phyloP scores from a whole-genome alignment of 306 rosid genomes.

The Trifolium fragiferum region DNA sequence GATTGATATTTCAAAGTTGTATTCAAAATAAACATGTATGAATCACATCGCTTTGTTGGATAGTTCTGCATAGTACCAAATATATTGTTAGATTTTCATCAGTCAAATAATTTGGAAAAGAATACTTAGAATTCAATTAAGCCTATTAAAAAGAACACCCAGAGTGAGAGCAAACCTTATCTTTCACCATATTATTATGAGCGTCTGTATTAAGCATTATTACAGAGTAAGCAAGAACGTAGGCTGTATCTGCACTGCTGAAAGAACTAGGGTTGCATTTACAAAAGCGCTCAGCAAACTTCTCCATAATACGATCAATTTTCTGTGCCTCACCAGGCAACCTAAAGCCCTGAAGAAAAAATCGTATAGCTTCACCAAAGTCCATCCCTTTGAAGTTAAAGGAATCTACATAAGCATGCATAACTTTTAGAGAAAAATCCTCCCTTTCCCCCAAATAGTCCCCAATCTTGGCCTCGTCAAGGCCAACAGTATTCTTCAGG shows the following conservation, averaged over 20 bases:
- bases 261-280: constrained; percentile 95
- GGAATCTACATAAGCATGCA: constrained; percentile 99
- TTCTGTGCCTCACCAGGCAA: constrained; percentile 99
- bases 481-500: constrained; percentile 78
- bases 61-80: constrained; percentile 31
- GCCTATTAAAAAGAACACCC: constrained; percentile 16
- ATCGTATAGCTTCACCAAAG: constrained; percentile 94
- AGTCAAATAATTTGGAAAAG: constrained; percentile 34
- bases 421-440: constrained; percentile 90
- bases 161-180: constrained; percentile 70
- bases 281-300: constrained; percentile 99
- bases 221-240: constrained; percentile 97
- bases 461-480: constrained; percentile 87
- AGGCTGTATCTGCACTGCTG: constrained; percentile 98
- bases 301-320: constrained; percentile 99
- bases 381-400: constrained; percentile 86
- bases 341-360: constrained; percentile 96
- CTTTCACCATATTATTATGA: constrained; percentile 96
- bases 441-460: constrained; percentile 99
- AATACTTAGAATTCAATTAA: constrained; percentile 22
- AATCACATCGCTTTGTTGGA: constrained; percentile 29
- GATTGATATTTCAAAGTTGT: constrained; percentile 26
- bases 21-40: constrained; percentile 20
- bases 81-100: constrained; percentile 36
- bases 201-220: constrained; percentile 99